Base-by-base conservation (phyloP, 164 flowering plant genomes). In the Vitis cinerea region DNA sequence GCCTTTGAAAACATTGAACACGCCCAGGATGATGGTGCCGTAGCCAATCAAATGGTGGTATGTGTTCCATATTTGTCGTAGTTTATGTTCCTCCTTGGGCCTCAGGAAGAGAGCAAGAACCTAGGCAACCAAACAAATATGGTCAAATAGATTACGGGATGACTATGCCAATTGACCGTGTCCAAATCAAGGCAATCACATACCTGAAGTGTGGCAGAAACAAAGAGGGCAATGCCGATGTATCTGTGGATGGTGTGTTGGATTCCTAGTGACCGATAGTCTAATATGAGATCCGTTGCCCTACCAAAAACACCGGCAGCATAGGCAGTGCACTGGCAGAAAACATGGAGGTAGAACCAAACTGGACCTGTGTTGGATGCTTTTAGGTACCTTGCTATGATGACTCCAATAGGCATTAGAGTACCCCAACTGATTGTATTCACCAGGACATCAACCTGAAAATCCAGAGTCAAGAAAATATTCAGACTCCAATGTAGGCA, bases 351-450 rank as follows among this genome's bases (percentile, higher is more conserved):
- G 64, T 81, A 77, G 59, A 81, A 81, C 83, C 83, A 81, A 9
- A 77, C 77, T 0, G 83, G 7, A 37, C 7, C 87, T 3, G 78
- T 11, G 52, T 71, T 63, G 68, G 77, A 82, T 67, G 82, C 87
- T 79, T 72, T 86, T 56, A 84, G 30, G 74, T 84, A 84, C 67
- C 87, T 79, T 15, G 89, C 87, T 1, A 73, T 37, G 23, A 82
- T 68, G 11, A 71, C 84, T 10, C 89, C 87, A 3, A 78, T 8
- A 2, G 87, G 87, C 84, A 86, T 73, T 69, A 86, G 9, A 2
- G 67, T 65, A 2, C 89, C 87, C 87, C 89, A 83, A 60, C 87
- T 80, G 14, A 85, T 79, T 1, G 79, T 82, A 52, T 85, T 85
- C 66, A 85, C 49, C n/a, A 83, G 75, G 60, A 85, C 89, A 67